These are phyloP conservation scores for Coemansia sp. DNA, from an alignment of 192 early-diverging fungal genomes.

Conservation along the genomic window DNA sequence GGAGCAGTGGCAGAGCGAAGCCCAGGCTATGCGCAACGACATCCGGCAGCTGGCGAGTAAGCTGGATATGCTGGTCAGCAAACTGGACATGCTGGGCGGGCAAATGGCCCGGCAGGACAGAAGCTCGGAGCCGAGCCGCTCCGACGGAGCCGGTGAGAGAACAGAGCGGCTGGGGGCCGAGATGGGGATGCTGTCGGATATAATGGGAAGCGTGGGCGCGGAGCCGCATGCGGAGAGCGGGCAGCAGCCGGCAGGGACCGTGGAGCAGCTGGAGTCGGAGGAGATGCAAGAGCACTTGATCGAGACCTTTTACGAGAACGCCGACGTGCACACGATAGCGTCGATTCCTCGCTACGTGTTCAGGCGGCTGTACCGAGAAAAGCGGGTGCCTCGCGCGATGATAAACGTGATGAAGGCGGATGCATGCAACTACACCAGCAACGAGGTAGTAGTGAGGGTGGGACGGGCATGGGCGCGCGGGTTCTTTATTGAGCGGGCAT, in stretches of 20 bases:
- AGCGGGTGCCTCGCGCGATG: slow-evolving; percentile 31
- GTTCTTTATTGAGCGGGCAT: slow-evolving; percentile 48
- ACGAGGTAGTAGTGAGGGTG: slow-evolving; percentile 11
- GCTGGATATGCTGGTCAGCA: slow-evolving; percentile 29
- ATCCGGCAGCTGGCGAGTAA: slow-evolving; percentile 26
- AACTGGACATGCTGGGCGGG: slow-evolving; percentile 29
- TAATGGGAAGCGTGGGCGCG: slow-evolving; percentile 21
- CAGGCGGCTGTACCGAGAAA: slow-evolving; percentile 17
- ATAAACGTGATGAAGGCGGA: slow-evolving; percentile 45
- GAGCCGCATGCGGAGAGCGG: not conserved
- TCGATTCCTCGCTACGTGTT: slow-evolving; percentile 46
- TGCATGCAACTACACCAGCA: slow-evolving; percentile 31
- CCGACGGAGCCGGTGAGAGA: slow-evolving; percentile 16
- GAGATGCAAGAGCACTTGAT: slow-evolving; percentile 28
- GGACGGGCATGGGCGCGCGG: slow-evolving; percentile 21
- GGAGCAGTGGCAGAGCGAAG: slow-evolving; percentile 20
- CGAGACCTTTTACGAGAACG: slow-evolving; percentile 41
- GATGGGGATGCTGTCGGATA: slow-evolving; percentile 23
- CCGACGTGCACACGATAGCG: slow-evolving; percentile 38
- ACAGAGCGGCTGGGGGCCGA: slow-evolving; percentile 39
- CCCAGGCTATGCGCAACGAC: slow-evolving; percentile 20
- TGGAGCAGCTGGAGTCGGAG: slow-evolving; percentile 7
- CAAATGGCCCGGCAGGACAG: slow-evolving; percentile 8
- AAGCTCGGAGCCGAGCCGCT: not conserved
- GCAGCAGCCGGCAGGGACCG: not conserved